Evolutionary conservation across 495 filamentous ascomycete genomes (phyloP), one percentile per base, ranked within the genome.

Genomic region (Chaetomium cochliodes): DNA sequence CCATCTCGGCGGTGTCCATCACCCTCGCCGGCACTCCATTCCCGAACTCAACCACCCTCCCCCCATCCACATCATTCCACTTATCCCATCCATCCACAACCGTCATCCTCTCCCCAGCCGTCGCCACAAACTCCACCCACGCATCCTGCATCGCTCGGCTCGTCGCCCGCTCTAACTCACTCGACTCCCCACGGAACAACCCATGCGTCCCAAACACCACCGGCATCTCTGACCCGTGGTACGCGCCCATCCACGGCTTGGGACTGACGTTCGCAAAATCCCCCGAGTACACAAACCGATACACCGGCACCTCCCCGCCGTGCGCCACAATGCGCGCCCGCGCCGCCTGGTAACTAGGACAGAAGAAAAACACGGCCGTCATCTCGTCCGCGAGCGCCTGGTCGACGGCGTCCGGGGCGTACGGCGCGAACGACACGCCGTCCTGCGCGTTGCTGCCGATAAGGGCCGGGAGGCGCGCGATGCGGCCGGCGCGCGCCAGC

Each of bases 211-310:
- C 82, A 60, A 83, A 84, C 11, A 85, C 58, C 72, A 85, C 65
- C 23, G 79, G 72, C 52, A 85, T 52, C 37, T 86, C 82, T 16
- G 70, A 64, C 9, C 77, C 80, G 66, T 86, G 84, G 61, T 82
- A 85, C 1, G 82, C 80, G 5, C 81, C 82, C 63, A 81, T 78
- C 69, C 74, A 82, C 33, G 67, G 53, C 46, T 65, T 59, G 1
- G 79, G 76, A 4, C 72, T 67, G 56, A 81, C 69, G 60, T 82
- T 80, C 28, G 64, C 73, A 61, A 82, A 84, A 70, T 81, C 82
- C 15, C 81, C 82, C 0, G 68, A 68, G 55, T 82, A 84, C 23
- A 73, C 57, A 66, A 81, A 83, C 23, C 81, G 78, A 30, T 65
- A 76, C 9, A 80, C 80, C 3, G 75, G 74, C 62, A 66, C n/a